A percentile compares a stretch with the other conserved stretches of the same genome.
phyloP scores from a whole-genome alignment of 352 stramenopile species.

The Phytopythium cucurbitacearum region DNA sequence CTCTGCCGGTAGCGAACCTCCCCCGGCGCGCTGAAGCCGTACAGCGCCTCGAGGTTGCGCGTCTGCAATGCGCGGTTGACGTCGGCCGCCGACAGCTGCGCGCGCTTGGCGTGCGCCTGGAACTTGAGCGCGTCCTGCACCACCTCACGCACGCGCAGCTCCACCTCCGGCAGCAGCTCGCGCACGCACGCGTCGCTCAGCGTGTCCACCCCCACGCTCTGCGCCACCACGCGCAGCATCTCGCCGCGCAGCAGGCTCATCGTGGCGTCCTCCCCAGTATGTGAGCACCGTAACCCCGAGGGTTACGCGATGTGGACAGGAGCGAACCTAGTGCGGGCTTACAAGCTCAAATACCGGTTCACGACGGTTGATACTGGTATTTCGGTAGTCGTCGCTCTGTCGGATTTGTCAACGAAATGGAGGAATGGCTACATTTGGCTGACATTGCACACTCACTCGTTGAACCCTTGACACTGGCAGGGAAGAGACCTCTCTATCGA shows the following conservation, averaged over 20 bases:
- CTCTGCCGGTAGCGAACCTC: conserved; percentile 53
- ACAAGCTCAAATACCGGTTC: neutral
- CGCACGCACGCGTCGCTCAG: conserved; percentile 58
- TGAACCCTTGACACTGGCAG: too few species aligned
- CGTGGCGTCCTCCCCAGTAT: neutral
- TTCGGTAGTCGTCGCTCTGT: neutral
- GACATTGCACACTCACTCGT: too few species aligned
- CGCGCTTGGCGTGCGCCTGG: conserved; percentile 58
- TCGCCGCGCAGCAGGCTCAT: conserved; percentile 79
- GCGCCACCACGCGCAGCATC: conserved; percentile 62
- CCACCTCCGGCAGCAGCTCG: conserved; percentile 71
- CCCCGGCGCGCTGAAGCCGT: conserved; percentile 61
- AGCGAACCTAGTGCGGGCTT: too few species aligned
- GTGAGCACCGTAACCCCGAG: too few species aligned
- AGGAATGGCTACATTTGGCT: too few species aligned
- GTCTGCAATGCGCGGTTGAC: conserved; percentile 76
- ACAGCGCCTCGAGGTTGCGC: conserved; percentile 73
- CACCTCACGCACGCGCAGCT: conserved; percentile 77
- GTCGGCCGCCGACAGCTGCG: conserved; percentile 52
- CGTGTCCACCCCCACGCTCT: conserved; percentile 72
- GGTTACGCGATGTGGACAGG: too few species aligned
- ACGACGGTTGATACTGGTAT: neutral
- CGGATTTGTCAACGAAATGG: too few species aligned
- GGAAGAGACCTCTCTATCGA: neutral
- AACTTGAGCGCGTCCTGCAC: conserved; percentile 87